Conservation (phyloP, 306 rosid species). For the Sechiopsis laciniata region DNA sequence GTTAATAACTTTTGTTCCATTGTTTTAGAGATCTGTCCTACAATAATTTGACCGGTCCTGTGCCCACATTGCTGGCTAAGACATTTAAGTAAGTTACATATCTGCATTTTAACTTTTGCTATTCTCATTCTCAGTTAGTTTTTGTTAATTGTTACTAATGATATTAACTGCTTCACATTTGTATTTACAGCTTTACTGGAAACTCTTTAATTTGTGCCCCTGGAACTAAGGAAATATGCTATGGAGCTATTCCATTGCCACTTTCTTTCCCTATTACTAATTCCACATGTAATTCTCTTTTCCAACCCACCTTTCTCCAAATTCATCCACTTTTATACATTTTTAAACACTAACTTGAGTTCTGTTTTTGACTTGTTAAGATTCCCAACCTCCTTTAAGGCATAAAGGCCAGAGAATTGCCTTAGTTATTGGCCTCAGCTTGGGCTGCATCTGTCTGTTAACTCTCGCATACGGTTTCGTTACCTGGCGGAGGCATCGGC, state of each 20-base stretch:
- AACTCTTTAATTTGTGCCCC: constrained; percentile 68
- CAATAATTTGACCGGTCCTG: constrained; percentile 75
- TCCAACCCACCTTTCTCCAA: constrained; percentile 7
- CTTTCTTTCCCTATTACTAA: constrained; percentile 34
- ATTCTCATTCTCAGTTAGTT: neutral
- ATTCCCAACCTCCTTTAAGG: constrained; percentile 40
- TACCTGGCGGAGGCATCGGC: constrained; percentile 80
- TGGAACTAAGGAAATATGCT: constrained; percentile 52
- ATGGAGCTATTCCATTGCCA: constrained; percentile 36
- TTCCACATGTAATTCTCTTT: constrained; percentile 55
- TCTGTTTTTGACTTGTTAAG: constrained; percentile 42
- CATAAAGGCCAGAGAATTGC: constrained; percentile 64
- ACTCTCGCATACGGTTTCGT: constrained; percentile 66
- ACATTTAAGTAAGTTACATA: constrained; percentile 65
- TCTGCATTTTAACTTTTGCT: neutral
- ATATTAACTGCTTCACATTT: constrained; percentile 22
- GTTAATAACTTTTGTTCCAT: constrained; percentile 8
- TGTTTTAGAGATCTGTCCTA: constrained; percentile 62
- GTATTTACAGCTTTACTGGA: constrained; percentile 55
- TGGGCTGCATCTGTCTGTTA: constrained; percentile 69
- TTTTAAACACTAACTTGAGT: constrained; percentile 24
- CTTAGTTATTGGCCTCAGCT: constrained; percentile 70
- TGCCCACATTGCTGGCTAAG: constrained; percentile 59
- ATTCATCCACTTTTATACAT: constrained; percentile 23
- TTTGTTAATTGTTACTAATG: constrained; percentile 6